phyloP scores from a whole-genome alignment of 108 stramenopile genomes.

The Phaeodactylum tricornutum region DNA sequence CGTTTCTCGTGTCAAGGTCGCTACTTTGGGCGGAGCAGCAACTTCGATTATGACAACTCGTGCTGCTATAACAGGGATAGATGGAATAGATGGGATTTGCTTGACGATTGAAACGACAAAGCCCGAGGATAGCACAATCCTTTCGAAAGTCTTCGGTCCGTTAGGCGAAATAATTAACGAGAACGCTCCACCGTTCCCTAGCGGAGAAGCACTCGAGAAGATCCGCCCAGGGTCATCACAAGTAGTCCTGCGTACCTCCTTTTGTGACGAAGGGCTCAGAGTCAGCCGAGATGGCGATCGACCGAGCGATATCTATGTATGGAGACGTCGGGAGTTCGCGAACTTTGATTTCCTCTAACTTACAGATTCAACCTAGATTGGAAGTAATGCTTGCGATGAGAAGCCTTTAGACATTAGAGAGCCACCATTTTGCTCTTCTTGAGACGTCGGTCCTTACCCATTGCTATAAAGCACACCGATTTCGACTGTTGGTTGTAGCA shows the following conservation, averaged over 20 bases:
- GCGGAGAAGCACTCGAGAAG: slow-evolving; percentile 62
- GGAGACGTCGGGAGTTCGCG: slow-evolving; percentile 58
- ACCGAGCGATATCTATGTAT: slow-evolving; percentile 48
- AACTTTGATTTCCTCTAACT: slow-evolving; percentile 14
- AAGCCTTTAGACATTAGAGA: no score
- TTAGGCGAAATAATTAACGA: slow-evolving; percentile 47
- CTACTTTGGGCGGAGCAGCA: slow-evolving; percentile 69
- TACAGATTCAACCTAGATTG: no score
- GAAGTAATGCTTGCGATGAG: no score
- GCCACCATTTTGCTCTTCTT: no score
- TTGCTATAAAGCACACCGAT: no score
- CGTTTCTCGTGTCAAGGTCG: slow-evolving; percentile 72
- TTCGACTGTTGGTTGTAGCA: no score
- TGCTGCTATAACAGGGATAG: slow-evolving; percentile 31
- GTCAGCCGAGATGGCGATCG: slow-evolving; percentile 55
- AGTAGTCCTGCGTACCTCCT: slow-evolving; percentile 62
- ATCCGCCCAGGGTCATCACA: slow-evolving; percentile 54
- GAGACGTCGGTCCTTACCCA: no score
- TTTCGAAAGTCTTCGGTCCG: slow-evolving; percentile 47
- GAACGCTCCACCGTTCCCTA: slow-evolving; percentile 60
- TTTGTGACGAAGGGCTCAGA: slow-evolving; percentile 64
- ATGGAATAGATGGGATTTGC: slow-evolving; percentile 51
- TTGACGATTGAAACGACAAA: slow-evolving; percentile 67
- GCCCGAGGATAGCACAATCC: slow-evolving; percentile 61
- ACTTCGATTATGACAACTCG: slow-evolving; percentile 85